Conservation (phyloP, 345 rosid species). For the Murraya paniculata region DNA sequence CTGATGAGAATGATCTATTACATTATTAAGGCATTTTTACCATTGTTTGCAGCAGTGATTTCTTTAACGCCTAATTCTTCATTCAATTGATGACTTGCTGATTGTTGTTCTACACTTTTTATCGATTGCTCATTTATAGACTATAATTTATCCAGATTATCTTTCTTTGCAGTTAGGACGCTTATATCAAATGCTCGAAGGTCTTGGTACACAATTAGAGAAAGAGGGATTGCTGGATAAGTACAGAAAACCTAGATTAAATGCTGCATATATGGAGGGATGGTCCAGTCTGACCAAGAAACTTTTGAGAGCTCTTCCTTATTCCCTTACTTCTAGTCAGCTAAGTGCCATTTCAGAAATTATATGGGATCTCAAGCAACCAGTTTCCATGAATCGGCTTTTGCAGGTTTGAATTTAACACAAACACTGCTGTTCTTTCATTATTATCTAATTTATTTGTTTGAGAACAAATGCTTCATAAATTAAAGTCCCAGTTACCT, state of each 20-base stretch:
- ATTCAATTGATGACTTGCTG: background rate
- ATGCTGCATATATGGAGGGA: conserved; percentile 51
- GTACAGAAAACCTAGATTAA: conserved; percentile 61
- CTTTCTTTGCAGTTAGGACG: conserved; percentile 69
- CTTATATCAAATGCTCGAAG: conserved; percentile 91
- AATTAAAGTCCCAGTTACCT: background rate
- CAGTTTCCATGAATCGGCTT: conserved; percentile 93
- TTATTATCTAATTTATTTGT: background rate
- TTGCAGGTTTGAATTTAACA: conserved; percentile 61
- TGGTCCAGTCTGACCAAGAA: conserved; percentile 82
- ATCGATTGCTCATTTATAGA: conserved; percentile 7
- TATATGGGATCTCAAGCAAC: conserved; percentile 89
- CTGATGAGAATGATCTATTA: background rate
- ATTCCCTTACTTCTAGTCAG: conserved; percentile 86
- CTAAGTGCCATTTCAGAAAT: conserved; percentile 86
- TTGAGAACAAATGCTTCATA: background rate
- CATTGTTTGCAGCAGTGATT: background rate
- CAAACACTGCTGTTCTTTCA: conserved; percentile 13
- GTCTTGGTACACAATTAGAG: conserved; percentile 70
- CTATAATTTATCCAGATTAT: conserved; percentile 16
- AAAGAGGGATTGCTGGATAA: conserved; percentile 77
- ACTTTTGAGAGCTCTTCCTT: conserved; percentile 77
- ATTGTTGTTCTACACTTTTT: conserved; percentile 2
- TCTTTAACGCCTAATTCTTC: background rate
- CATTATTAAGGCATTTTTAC: background rate